Percentiles rank a stretch among this genome's conserved stretches.
phyloP scores from a whole-genome alignment of 352 stramenopile species.

The Globisporangium perplexum region DNA sequence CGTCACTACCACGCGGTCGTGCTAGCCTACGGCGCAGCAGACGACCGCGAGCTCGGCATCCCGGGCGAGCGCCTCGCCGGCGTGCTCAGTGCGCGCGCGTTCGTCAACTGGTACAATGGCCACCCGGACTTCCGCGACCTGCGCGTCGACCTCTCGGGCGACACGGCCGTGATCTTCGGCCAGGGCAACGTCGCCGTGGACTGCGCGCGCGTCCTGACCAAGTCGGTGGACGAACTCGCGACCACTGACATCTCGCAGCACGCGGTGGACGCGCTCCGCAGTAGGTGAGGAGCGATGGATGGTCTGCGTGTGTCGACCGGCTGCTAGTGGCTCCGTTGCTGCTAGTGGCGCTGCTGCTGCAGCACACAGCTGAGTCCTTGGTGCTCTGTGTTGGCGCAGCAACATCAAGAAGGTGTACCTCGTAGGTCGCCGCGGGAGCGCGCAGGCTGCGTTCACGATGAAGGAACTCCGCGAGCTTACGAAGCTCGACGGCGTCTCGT shows the following conservation, averaged over 20 bases:
- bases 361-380: not conserved
- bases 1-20: conserved; percentile 93
- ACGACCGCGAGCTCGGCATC: conserved; percentile 86
- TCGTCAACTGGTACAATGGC: conserved; percentile 99
- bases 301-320: not conserved
- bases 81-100: conserved; percentile 88
- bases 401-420: conserved; percentile 86
- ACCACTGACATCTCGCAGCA: conserved; percentile 91
- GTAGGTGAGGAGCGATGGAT: conserved; percentile 22
- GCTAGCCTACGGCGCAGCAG: conserved; percentile 93
- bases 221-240: conserved; percentile 83
- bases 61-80: conserved; percentile 69
- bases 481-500: conserved; percentile 70
- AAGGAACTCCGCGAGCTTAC: conserved; percentile 94
- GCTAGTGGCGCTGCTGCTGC: not conserved
- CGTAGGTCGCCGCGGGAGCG: conserved; percentile 91
- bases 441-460: conserved; percentile 97
- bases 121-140: conserved; percentile 93
- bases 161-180: conserved; percentile 94
- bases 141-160: conserved; percentile 40
- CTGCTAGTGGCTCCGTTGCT: not conserved
- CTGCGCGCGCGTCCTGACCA: conserved; percentile 93
- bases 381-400: conserved; percentile 15
- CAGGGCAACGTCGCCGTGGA: conserved; percentile 98
- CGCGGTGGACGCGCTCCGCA: conserved; percentile 81